Evolutionary conservation across 176 grass and related monocot genomes (phyloP).

Genomic region (Ensete ventricosum): DNA sequence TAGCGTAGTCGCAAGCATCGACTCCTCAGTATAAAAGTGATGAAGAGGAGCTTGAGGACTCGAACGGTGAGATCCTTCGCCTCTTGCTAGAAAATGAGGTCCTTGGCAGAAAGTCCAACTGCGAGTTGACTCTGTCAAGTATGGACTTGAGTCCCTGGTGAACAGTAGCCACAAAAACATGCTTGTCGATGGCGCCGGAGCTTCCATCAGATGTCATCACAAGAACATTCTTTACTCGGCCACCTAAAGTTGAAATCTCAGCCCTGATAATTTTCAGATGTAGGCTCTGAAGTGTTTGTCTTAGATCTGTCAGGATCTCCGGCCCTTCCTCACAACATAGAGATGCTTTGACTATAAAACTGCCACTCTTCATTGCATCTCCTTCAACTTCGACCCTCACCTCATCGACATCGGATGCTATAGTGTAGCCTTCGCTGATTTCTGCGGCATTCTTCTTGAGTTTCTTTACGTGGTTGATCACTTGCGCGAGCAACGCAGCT

Average conservation of each 20-base stretch:
- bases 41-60: constrained; percentile 69
- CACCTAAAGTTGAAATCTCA: constrained; percentile 69
- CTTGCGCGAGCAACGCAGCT: constrained; percentile 65
- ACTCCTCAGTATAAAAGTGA: constrained; percentile 22
- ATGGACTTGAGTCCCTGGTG: constrained; percentile 50
- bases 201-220: constrained; percentile 23
- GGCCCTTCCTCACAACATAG: constrained; percentile 70
- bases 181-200: constrained; percentile 9
- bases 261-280: constrained; percentile 39
- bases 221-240: constrained; percentile 50
- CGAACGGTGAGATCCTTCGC: constrained; percentile 40
- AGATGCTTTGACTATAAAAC: constrained; percentile 42
- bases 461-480: constrained; percentile 67
- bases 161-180: constrained; percentile 28
- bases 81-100: constrained; percentile 53
- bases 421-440: constrained; percentile 29
- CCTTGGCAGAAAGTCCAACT: constrained; percentile 44
- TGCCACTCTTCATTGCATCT: not conserved
- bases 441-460: constrained; percentile 52
- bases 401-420: constrained; percentile 72
- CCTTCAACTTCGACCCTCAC: constrained; percentile 40
- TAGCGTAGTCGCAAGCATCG: not conserved
- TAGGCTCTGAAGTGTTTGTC: constrained; percentile 38
- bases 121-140: constrained; percentile 40
- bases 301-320: constrained; percentile 55